These are phyloP conservation scores for Cryptococcus jaspeensis DNA, from an alignment of 1,284 basidiomycete species.

Conservation along the genomic window DNA sequence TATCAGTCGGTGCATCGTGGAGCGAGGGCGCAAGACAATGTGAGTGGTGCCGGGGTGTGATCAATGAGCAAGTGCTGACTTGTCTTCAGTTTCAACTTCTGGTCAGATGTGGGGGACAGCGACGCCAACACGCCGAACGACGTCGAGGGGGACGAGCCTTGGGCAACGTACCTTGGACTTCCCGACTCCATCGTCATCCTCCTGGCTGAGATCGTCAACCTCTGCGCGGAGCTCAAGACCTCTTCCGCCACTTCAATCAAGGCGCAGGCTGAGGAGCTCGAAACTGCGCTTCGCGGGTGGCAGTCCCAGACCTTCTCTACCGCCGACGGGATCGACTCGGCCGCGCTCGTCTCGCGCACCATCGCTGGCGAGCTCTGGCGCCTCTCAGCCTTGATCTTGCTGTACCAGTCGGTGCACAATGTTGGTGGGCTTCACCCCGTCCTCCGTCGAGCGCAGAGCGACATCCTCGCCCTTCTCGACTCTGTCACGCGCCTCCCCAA, in stretches of 20 bases:
- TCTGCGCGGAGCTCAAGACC: conserved; percentile 23
- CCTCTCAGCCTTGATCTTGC: conserved; percentile 21
- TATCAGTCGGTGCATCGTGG: conserved; percentile 31
- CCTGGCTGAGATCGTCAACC: conserved; percentile 32
- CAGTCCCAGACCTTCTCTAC: conserved; percentile 10
- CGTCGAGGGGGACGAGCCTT: conserved; percentile 23
- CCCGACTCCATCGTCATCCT: conserved; percentile 33
- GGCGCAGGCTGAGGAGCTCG: conserved; percentile 26
- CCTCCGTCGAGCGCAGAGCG: conserved; percentile 19
- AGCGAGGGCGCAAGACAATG: conserved; percentile 29
- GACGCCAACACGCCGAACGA: background rate
- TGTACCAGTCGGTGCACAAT: conserved; percentile 31
- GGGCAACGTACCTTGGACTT: conserved; percentile 35
- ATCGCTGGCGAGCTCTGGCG: conserved; percentile 33
- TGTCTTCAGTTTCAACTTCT: conserved; percentile 21
- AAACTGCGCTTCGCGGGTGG: conserved; percentile 22
- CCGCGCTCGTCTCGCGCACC: conserved; percentile 26
- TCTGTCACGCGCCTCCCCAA: conserved; percentile 26
- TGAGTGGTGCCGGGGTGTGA: conserved; percentile 3
- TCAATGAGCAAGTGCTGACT: background rate
- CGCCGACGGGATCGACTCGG: conserved; percentile 13
- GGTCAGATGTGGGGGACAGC: conserved; percentile 10
- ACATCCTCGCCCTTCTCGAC: conserved; percentile 28
- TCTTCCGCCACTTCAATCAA: conserved; percentile 11
- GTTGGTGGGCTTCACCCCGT: conserved; percentile 31